Base-by-base conservation (phyloP, 2,329 filamentous ascomycete species). In the Exserohilum turcica region DNA sequence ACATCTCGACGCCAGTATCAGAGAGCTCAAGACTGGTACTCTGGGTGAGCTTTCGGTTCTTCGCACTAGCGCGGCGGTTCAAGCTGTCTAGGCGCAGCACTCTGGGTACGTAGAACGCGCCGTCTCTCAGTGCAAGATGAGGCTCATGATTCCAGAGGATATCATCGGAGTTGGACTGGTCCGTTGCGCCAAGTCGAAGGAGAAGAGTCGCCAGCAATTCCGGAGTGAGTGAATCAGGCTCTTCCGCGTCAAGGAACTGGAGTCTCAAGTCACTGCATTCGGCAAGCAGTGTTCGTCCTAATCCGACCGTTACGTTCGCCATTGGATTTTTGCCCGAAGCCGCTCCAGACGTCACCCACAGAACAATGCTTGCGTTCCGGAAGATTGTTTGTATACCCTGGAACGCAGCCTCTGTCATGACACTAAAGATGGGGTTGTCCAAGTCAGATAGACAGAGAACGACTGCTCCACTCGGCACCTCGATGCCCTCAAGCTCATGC, bases 171-270 rank as follows among this genome's bases (percentile, higher is more conserved):
- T 57, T 32, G 19, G 32, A 18, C 18, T 35, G 31, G 35, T 44
- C 27, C 32, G 19, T 42, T 8, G 24, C 16, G 5, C 42, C 37
- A 19, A 56, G 52, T 31, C 48, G 19, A 7, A 57, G 43, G 35
- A 57, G 43, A 24, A 45, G 21, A 8, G 15, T 48, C n/a, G 33
- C 43, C 12, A 57, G 24, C 13, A 45, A 16, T 36, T 28, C 28
- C 9, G 49, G 35, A 9, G 43, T 27, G 13, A 53, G 13, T 4
- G 48, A 16, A 13, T 28, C 15, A 8, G 27, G 7, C 7, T 44
- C 18, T 18, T 53, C 54, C 13, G 49, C 39, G 28, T 53, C 54
- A 18, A 56, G 37, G 31, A 56, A 39, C 32, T 56, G 54, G 40
- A 56, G 43, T 18, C 19, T n/a, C 12, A 56, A 21, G 18, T 53